phyloP scores from a whole-genome alignment of 2,329 filamentous ascomycete genomes.

The Camillea tinctor region DNA sequence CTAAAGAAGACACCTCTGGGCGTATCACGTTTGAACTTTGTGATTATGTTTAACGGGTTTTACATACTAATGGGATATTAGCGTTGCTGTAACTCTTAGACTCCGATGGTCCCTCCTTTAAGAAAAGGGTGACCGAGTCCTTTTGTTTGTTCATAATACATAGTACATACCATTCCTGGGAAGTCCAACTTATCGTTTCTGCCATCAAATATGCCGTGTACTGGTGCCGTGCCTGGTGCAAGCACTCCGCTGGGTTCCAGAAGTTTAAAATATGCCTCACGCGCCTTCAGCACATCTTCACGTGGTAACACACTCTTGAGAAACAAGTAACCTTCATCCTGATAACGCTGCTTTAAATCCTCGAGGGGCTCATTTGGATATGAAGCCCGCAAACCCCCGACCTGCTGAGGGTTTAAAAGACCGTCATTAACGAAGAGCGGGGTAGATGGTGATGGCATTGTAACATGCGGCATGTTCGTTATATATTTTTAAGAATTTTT shows the following conservation, averaged over 20 bases:
- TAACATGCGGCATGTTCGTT: slow-evolving; percentile 14
- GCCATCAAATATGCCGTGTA: slow-evolving; percentile 41
- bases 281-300: slow-evolving; percentile 40
- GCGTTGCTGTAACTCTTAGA: background rate
- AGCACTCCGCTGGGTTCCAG: slow-evolving; percentile 39
- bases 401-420: slow-evolving; percentile 15
- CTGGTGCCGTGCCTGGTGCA: slow-evolving; percentile 35
- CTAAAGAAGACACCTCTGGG: background rate
- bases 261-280: slow-evolving; percentile 40
- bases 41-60: background rate
- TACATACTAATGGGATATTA: background rate
- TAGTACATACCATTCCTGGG: slow-evolving; percentile 34
- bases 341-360: slow-evolving; percentile 37
- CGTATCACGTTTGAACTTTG: background rate
- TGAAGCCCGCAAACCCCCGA: slow-evolving; percentile 35
- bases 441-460: background rate
- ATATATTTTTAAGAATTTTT: background rate
- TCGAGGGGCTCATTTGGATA: slow-evolving; percentile 35
- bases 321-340: slow-evolving; percentile 41
- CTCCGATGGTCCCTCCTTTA: background rate
- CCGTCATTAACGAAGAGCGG: slow-evolving; percentile 22
- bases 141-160: slow-evolving; percentile 8
- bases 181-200: slow-evolving; percentile 33
- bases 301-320: slow-evolving; percentile 41
- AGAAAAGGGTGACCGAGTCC: slow-evolving; percentile 5